These are phyloP conservation scores for Ceratocystis variospora DNA, from an alignment of 2,329 filamentous ascomycete genomes.

Conservation along the genomic window DNA sequence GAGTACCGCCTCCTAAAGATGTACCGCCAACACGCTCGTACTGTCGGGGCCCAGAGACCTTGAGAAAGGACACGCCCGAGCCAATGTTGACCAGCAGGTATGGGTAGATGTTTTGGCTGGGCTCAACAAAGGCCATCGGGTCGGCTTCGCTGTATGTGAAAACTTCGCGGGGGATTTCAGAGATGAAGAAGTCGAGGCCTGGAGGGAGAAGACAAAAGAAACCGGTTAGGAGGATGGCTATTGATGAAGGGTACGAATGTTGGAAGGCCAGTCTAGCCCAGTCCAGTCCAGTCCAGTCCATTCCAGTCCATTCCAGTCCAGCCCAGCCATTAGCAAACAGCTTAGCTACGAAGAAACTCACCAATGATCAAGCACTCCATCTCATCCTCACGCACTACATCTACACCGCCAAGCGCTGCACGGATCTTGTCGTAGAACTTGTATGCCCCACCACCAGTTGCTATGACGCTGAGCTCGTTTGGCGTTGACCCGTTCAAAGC, in stretches of 20 bases:
- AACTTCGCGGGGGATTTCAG: conserved; percentile 89
- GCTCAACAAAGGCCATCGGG: conserved; percentile 76
- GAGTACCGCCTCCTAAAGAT: conserved; percentile 86
- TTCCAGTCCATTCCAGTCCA: no score
- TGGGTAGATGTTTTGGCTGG: conserved; percentile 73
- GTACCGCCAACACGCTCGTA: conserved; percentile 90
- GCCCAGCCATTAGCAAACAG: not conserved
- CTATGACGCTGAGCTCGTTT: conserved; percentile 76
- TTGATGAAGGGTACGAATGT: no score
- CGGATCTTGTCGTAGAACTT: conserved; percentile 92
- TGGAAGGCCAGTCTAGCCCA: no score
- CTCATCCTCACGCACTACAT: conserved; percentile 86
- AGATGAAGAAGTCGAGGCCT: conserved; percentile 98
- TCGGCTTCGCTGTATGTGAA: conserved; percentile 89
- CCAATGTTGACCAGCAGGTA: conserved; percentile 98
- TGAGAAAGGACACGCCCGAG: conserved; percentile 92
- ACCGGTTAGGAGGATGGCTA: conserved; percentile 17
- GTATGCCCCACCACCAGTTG: conserved; percentile 88
- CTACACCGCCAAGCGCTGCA: conserved; percentile 59
- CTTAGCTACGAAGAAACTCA: conserved; percentile 27
- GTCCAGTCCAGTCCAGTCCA: no score
- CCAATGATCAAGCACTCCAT: conserved; percentile 98
- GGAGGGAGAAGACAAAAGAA: conserved; percentile 5
- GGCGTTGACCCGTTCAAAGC: conserved; percentile 57
- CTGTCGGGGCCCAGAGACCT: conserved; percentile 76